Conservation (phyloP, 148 eudicot genomes). For the Vaccinium darrowii region DNA sequence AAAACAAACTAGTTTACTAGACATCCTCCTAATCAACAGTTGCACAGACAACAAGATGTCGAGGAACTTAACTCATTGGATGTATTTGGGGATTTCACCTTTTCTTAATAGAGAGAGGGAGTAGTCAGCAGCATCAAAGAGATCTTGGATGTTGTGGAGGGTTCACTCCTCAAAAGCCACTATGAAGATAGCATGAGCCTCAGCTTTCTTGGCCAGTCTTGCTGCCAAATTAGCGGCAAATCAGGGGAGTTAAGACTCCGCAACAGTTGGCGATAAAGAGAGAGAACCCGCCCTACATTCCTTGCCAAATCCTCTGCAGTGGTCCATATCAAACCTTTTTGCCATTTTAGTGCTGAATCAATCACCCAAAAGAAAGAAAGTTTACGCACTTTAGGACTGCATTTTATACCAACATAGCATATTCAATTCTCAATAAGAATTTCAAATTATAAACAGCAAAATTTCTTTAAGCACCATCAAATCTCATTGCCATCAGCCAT, state of each 20-base stretch:
- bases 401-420: neutral
- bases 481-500: neutral
- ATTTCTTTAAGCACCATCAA: neutral
- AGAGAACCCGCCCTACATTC: conserved; percentile 19
- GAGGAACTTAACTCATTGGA: conserved; percentile 5
- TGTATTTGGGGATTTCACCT: conserved; percentile 27
- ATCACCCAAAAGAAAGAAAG: neutral
- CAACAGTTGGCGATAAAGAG: conserved; percentile 23
- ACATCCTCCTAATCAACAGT: neutral
- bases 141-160: conserved; percentile 23
- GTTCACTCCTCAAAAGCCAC: conserved; percentile 20
- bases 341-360: conserved; percentile 13
- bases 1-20: neutral
- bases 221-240: conserved; percentile 21
- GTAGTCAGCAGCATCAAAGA: conserved; percentile 21
- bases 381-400: neutral
- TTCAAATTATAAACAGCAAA: neutral
- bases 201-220: conserved; percentile 21
- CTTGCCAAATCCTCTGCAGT: conserved; percentile 28
- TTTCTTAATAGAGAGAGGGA: conserved; percentile 19
- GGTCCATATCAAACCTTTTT: conserved; percentile 24
- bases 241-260: conserved; percentile 26
- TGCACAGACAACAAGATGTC: neutral
- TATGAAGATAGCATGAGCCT: conserved; percentile 22
- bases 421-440: neutral